A percentile compares a stretch with the other conserved stretches of the same genome.
These are phyloP conservation scores for Pseudogymnoascus sp. DNA, from an alignment of 2,329 filamentous ascomycete genomes.

Conservation along the genomic window DNA sequence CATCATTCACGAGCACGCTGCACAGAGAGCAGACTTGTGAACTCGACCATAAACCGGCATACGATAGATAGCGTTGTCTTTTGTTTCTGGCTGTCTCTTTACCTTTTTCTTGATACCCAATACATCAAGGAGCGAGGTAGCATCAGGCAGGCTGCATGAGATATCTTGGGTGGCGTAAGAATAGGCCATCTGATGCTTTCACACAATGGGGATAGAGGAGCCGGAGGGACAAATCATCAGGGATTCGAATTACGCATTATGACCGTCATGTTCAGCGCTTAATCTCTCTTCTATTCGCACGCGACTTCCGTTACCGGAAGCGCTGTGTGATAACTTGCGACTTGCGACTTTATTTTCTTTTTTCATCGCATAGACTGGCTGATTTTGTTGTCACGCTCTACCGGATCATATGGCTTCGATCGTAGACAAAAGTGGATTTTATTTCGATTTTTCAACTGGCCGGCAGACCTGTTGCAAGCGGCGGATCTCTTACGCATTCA, in stretches of 20 bases:
- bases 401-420: constrained; percentile 7
- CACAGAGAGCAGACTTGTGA: constrained; percentile 22
- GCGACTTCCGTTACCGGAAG: background rate
- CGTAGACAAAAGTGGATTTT: constrained; percentile 11
- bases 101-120: constrained; percentile 27
- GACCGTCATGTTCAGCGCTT: constrained; percentile 11
- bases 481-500: constrained; percentile 8
- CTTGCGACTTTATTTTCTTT: background rate
- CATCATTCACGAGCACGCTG: constrained; percentile 22
- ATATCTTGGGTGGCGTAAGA: constrained; percentile 9
- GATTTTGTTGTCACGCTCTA: constrained; percentile 3
- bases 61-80: constrained; percentile 33
- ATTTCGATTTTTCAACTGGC: background rate
- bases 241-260: constrained; percentile 10
- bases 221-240: constrained; percentile 4
- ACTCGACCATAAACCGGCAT: constrained; percentile 29
- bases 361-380: constrained; percentile 8
- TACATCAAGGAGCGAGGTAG: constrained; percentile 28
- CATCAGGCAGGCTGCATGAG: constrained; percentile 24
- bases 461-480: constrained; percentile 4
- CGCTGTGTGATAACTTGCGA: background rate
- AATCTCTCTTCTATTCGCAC: background rate
- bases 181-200: constrained; percentile 8
- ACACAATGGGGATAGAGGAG: constrained; percentile 9
- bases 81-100: constrained; percentile 27